These are phyloP conservation scores for Myxozyma geophila DNA, from an alignment of 805 yeast genomes.

Conservation along the genomic window DNA sequence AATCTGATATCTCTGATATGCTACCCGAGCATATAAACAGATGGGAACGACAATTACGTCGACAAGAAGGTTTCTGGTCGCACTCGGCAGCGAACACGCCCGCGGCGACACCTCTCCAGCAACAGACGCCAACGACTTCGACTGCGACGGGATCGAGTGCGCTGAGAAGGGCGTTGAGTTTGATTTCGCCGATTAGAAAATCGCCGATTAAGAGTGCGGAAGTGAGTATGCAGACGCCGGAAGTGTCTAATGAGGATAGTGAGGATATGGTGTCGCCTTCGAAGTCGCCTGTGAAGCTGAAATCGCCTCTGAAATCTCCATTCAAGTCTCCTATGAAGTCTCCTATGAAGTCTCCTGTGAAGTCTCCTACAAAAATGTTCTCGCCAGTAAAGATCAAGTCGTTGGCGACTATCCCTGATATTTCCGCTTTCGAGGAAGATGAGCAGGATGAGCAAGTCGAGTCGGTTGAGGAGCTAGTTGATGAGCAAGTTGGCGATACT, in stretches of 20 bases:
- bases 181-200: constrained; percentile 9
- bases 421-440: too few species aligned
- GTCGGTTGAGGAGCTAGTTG: not conserved
- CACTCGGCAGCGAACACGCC: constrained; percentile 11
- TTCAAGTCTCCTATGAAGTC: too few species aligned
- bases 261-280: not conserved
- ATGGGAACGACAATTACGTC: constrained; percentile 26
- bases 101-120: not conserved
- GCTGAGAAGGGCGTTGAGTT: constrained; percentile 1
- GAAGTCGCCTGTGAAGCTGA: not conserved
- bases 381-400: too few species aligned
- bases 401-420: too few species aligned
- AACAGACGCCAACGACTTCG: not conserved
- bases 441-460: too few species aligned
- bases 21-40: constrained; percentile 23
- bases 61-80: constrained; percentile 24
- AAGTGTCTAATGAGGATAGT: not conserved
- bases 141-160: constrained; percentile 1
- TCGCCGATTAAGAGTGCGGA: not conserved
- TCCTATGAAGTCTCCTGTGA: too few species aligned
- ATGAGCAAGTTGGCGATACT: not conserved
- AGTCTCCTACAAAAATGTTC: too few species aligned
- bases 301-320: too few species aligned
- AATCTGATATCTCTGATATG: constrained; percentile 6
- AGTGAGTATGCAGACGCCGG: not conserved